phyloP scores from a whole-genome alignment of 805 yeast species.

The Candida jianshihensis region DNA sequence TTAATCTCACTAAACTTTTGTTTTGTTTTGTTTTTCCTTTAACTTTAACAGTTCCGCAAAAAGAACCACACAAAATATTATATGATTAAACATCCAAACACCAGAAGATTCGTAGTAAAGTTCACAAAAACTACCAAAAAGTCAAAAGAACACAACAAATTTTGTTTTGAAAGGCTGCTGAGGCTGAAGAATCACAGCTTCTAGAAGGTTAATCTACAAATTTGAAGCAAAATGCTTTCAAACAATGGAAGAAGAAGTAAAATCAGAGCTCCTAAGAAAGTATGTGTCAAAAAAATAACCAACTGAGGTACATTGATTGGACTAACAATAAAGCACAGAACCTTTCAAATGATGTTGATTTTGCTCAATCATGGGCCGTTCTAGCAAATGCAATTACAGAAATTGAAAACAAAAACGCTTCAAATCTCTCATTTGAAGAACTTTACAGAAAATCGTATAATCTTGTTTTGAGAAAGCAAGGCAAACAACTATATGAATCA shows the following conservation, averaged over 20 bases:
- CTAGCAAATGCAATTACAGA: slow-evolving; percentile 62
- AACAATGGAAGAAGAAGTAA: slow-evolving; percentile 42
- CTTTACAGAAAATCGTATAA: slow-evolving; percentile 75
- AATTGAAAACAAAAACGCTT: slow-evolving; percentile 67
- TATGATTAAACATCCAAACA: background rate
- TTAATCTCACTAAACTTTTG: slow-evolving; percentile 19
- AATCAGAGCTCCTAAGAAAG: slow-evolving; percentile 60
- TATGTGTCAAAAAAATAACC: slow-evolving; percentile 6
- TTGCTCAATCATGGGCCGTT: slow-evolving; percentile 59
- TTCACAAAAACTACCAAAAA: too few species aligned
- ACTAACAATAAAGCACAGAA: slow-evolving; percentile 15
- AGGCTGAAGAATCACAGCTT: too few species aligned
- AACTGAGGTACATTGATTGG: background rate
- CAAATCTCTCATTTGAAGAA: slow-evolving; percentile 73
- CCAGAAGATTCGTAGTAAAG: background rate
- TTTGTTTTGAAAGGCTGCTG: background rate
- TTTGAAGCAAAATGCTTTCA: slow-evolving; percentile 4
- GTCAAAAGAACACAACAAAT: too few species aligned
- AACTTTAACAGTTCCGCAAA: background rate
- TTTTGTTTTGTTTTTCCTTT: background rate
- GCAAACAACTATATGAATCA: slow-evolving; percentile 56
- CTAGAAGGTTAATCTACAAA: background rate
- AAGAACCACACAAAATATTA: background rate
- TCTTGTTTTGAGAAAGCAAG: slow-evolving; percentile 63
- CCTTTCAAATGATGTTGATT: slow-evolving; percentile 38